A percentile compares a stretch with the other conserved stretches of the same genome.
Conservation (phyloP, 2,329 filamentous ascomycete genomes). For the Monosporascus sp. region DNA sequence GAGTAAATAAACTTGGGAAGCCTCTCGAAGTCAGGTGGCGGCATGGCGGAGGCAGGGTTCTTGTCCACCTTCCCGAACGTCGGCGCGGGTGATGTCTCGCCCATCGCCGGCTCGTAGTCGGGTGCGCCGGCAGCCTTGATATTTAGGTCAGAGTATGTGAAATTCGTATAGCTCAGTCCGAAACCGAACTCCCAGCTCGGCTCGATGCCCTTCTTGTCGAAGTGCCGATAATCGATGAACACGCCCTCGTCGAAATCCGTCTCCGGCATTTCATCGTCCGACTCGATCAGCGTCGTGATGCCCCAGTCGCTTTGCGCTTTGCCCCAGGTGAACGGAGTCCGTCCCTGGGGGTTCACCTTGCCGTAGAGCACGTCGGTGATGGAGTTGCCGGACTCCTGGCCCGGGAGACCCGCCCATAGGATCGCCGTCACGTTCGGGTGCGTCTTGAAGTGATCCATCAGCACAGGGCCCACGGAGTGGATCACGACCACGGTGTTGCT, state of each 20-base stretch:
- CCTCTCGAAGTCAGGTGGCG: slow-evolving; percentile 49
- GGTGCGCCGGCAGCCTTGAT: slow-evolving; percentile 41
- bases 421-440: slow-evolving; percentile 74
- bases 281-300: slow-evolving; percentile 59
- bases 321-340: slow-evolving; percentile 75
- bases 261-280: slow-evolving; percentile 58
- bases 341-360: slow-evolving; percentile 66
- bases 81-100: slow-evolving; percentile 57
- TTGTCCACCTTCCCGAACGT: slow-evolving; percentile 48
- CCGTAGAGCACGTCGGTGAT: slow-evolving; percentile 77
- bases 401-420: slow-evolving; percentile 72
- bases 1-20: slow-evolving; percentile 59
- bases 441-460: slow-evolving; percentile 67
- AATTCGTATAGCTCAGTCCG: slow-evolving; percentile 76
- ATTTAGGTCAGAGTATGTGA: slow-evolving; percentile 63
- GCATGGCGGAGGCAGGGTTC: slow-evolving; percentile 13
- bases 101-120: slow-evolving; percentile 52
- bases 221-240: slow-evolving; percentile 76
- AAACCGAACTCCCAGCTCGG: slow-evolving; percentile 77
- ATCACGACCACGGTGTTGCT: slow-evolving; percentile 88
- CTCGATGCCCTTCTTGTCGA: slow-evolving; percentile 58
- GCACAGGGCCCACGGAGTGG: slow-evolving; percentile 74
- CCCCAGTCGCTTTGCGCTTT: slow-evolving; percentile 60
- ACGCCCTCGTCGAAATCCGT: slow-evolving; percentile 69
- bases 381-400: slow-evolving; percentile 75